These are phyloP conservation scores for Agaricus blazei DNA, from an alignment of 768 basidiomycete genomes.

Conservation along the genomic window DNA sequence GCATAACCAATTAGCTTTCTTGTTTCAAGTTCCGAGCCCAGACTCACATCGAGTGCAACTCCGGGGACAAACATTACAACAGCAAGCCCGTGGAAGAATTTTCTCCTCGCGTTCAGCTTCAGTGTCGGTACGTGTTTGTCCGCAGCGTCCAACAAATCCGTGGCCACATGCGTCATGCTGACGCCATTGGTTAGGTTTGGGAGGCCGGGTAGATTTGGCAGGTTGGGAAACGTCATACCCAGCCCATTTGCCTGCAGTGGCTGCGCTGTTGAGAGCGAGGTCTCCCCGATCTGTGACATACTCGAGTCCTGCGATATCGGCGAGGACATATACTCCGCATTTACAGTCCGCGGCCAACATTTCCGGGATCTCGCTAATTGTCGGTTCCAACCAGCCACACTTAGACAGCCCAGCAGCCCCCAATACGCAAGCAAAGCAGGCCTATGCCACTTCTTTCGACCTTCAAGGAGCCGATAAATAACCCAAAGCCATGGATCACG, in stretches of 20 bases:
- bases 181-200: conserved; percentile 44
- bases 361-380: conserved; percentile 77
- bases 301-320: conserved; percentile 2
- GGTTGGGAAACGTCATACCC: conserved; percentile 40
- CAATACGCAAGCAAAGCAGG: conserved; percentile 80
- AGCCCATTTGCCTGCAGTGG: conserved; percentile 19
- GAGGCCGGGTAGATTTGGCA: conserved; percentile 49
- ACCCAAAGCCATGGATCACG: conserved; percentile 89
- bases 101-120: conserved; percentile 86
- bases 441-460: conserved; percentile 73
- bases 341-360: conserved; percentile 46
- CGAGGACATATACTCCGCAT: conserved; percentile 1
- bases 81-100: conserved; percentile 95
- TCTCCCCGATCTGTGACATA: neutral
- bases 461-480: conserved; percentile 72
- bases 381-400: conserved; percentile 92
- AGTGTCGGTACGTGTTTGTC: conserved; percentile 89
- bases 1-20: conserved; percentile 1
- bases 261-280: neutral
- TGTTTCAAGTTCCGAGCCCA: conserved; percentile 5
- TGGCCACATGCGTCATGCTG: conserved; percentile 49
- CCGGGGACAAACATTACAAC: conserved; percentile 97
- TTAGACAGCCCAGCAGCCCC: conserved; percentile 72
- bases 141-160: conserved; percentile 74
- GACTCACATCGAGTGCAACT: conserved; percentile 82